Base-by-base conservation (phyloP, 2,329 filamentous ascomycete genomes). In the Exserohilum rostratum region DNA sequence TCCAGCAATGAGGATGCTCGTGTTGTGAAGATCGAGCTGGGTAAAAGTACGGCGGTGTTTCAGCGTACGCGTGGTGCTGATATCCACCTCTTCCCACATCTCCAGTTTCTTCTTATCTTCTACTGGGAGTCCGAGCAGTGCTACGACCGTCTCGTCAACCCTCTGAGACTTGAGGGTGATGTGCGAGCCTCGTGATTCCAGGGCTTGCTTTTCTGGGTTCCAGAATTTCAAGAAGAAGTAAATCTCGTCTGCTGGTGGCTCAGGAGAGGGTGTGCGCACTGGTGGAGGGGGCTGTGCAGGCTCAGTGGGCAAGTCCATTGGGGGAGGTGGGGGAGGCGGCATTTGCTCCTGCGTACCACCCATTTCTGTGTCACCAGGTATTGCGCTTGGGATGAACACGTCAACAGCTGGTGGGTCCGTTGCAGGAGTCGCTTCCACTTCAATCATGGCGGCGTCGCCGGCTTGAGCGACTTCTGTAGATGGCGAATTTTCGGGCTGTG, bases 41-140 rank as follows among this genome's bases (percentile, higher is more conserved):
- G 62, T 46, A 50, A 77, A 77, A 5, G 73, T 70, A 10, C 69
- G 67, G 6, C 68, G 65, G 18, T 64, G 65, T 39, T 67, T 70
- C 35, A 75, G 66, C 15, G 62, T 46, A 25, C 66, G 68, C 3
- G 65, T 65, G 3, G 57, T 67, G 3, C 60, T 58, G 1, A 70
- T 51, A 13, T 72, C 67, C 22, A 83, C 79, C 12, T 79, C 75
- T 53, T 85, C 81, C 59, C 82, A 84, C 5, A 81, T 61, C 54
- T 85, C 81, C 39, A 85, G 69, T 57, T 70, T 71, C 45, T 69
- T 67, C 61, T 73, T 71, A 33, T 70, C 64, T 45, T 76, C 70
- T 12, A 61, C 45, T 10, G 69, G 62, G 6, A 73, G 47, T 2
- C 62, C 62, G 4, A 77, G 64, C 7, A 71, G 48, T 15, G 65